Conservation (phyloP, 345 rosid genomes). For the Cardamine chenopodiifolia region DNA sequence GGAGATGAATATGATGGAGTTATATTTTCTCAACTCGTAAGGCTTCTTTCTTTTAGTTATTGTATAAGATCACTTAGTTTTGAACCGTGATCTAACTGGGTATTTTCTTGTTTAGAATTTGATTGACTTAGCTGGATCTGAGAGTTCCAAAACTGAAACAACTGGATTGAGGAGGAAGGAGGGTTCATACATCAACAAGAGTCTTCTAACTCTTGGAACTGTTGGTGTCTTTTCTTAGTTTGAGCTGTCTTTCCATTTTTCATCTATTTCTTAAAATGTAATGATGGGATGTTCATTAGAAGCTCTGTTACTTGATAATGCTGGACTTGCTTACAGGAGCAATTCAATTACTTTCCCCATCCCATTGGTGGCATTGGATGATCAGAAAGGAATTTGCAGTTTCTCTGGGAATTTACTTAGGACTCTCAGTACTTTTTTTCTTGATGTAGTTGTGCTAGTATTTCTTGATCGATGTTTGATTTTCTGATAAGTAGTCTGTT, state of each 20-base stretch:
- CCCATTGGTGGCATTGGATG: slow-evolving; percentile 1
- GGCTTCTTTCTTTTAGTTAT: slow-evolving; percentile 38
- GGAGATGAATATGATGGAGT: slow-evolving; percentile 99
- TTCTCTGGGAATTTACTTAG: slow-evolving; percentile 1
- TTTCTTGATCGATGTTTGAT: slow-evolving; percentile 7
- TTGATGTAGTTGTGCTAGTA: slow-evolving; percentile 14
- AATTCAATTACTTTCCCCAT: slow-evolving; percentile 6
- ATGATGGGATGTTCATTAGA: slow-evolving; percentile 17
- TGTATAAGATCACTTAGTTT: slow-evolving; percentile 6
- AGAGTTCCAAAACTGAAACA: slow-evolving; percentile 99
- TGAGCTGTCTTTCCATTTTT: not conserved
- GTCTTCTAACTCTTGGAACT: slow-evolving; percentile 98
- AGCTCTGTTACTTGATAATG: not conserved
- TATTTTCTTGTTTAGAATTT: slow-evolving; percentile 68
- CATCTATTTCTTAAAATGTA: slow-evolving; percentile 4
- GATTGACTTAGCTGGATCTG: slow-evolving; percentile 99
- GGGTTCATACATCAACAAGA: slow-evolving; percentile 98
- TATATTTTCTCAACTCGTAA: slow-evolving; percentile 96
- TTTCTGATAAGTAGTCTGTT: slow-evolving; percentile 6
- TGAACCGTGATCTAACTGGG: slow-evolving; percentile 14
- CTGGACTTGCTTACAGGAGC: not conserved
- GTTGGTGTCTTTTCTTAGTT: slow-evolving; percentile 52
- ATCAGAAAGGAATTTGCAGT: slow-evolving; percentile 17
- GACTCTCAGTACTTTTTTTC: not conserved
- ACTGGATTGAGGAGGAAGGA: slow-evolving; percentile 97